These are phyloP conservation scores for Quercus variabilis DNA, from an alignment of 306 rosid genomes.

Conservation along the genomic window DNA sequence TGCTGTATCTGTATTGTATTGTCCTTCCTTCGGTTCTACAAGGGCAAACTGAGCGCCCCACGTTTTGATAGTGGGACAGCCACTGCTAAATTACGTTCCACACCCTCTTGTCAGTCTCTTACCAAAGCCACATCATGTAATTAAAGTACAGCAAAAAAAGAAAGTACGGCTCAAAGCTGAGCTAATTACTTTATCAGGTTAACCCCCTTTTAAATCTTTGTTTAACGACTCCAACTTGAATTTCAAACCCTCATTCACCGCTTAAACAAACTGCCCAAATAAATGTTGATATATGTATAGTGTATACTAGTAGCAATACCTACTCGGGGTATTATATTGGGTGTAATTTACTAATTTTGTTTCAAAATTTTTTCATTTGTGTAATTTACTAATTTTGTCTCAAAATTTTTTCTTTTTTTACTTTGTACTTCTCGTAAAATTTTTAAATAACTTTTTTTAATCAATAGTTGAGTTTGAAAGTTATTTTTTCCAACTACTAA, in stretches of 20 bases:
- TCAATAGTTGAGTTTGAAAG: no score
- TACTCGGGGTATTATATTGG: no score
- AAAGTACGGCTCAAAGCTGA: background rate
- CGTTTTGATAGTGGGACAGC: conserved; percentile 5
- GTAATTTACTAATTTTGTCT: no score
- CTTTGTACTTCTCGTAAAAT: no score
- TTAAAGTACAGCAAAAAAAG: background rate
- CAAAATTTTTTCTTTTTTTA: no score
- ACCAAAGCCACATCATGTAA: background rate
- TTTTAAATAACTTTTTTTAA: no score
- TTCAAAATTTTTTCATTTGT: no score
- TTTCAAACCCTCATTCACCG: background rate
- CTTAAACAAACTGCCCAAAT: no score
- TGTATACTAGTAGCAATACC: no score
- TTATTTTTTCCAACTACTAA: accelerated
- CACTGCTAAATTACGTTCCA: background rate
- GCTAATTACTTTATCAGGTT: background rate
- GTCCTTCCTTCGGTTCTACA: conserved; percentile 7
- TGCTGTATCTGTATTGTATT: background rate
- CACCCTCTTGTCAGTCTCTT: background rate
- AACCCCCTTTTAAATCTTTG: background rate
- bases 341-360: no score
- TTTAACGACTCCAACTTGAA: background rate
- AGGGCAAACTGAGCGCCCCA: conserved; percentile 5
- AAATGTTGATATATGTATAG: no score